Evolutionary conservation across 305 asterid species (phyloP).

Genomic region (Fraxinus albicans): DNA sequence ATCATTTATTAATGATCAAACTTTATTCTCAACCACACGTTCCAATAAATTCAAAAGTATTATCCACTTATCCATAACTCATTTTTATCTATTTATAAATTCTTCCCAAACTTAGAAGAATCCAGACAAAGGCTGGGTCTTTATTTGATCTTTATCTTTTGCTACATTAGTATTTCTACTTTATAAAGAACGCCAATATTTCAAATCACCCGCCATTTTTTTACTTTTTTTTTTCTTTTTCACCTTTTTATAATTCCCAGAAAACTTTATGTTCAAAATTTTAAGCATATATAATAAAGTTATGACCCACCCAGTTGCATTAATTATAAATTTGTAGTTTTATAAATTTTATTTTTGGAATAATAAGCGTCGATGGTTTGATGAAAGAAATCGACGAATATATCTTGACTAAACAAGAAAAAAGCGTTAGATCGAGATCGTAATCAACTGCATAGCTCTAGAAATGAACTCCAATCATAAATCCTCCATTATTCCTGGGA

Average conservation of each 20-base stretch:
- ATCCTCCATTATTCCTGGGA: neutral
- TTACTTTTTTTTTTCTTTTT: neutral
- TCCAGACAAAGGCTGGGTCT: slow-evolving; percentile 23
- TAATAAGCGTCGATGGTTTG: neutral
- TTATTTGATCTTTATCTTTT: neutral
- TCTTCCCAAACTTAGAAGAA: neutral
- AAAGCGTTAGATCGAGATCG: neutral
- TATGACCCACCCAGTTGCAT: neutral
- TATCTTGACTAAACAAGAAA: neutral
- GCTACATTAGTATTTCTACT: neutral
- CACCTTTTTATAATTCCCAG: neutral
- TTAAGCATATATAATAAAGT: neutral
- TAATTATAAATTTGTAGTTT: neutral
- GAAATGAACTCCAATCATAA: neutral
- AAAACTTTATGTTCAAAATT: neutral
- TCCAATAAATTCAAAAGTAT: neutral
- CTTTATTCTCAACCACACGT: neutral
- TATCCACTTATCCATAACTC: too few relatives aligned
- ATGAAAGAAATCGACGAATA: neutral
- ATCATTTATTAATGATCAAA: too few relatives aligned
- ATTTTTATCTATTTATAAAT: too few relatives aligned
- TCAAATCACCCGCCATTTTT: neutral
- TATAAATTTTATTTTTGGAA: neutral
- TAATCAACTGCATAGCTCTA: neutral
- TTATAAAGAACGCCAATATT: neutral